Base-by-base conservation (phyloP, 1,139 yeast species). In the Yarrowia galli region DNA sequence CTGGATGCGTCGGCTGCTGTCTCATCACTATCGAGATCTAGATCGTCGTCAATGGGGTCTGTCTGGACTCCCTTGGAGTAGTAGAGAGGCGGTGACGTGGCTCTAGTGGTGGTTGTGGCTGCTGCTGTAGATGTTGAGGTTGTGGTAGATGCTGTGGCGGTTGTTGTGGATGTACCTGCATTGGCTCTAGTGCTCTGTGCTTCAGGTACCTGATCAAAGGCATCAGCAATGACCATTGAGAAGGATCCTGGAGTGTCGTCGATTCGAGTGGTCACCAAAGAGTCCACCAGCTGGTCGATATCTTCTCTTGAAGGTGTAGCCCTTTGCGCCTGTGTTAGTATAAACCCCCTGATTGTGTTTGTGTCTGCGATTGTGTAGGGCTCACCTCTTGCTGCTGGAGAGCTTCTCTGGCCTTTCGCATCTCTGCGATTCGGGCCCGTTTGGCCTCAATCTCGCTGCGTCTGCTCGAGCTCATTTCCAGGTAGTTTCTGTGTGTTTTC, bases 391-490 rank as follows among this genome's bases (percentile, higher is more conserved):
- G 63, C 36, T 51, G 38, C 65, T 38, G 61, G 8, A 42, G 61
- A 16, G 46, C 42, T 42, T 58, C 65, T 49, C 65, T 43, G 32
- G 69, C 67, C 42, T 60, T 69, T 25, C 51, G 64, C 43, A 49
- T 56, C 18, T 65, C 67, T 20, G 56, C 65, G 49, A 84, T 77
- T 65, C 79, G 79, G 66, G 79, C 84, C 70, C 78, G 76, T 70
- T 82, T 84, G 71, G 82, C 83, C 71, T 83, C 86, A 61, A 82
- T 80, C 70, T 81, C 82, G 38, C 77, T 75, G 69, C 76, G 76
- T 68, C 82, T 74, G 68, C 74, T 75, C 74, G 75, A 74, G 63
- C 65, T 68, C 68, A 68, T 69, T 8, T 49, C n/a, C 20, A 7
- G 18, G 42, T 20, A 2, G 18, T 28, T 35, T 20, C 13, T 4